A percentile compares a stretch with the other conserved stretches of the same genome.
phyloP scores from a whole-genome alignment of 1,284 basidiomycete species.

The Ceratobasidium sp. region DNA sequence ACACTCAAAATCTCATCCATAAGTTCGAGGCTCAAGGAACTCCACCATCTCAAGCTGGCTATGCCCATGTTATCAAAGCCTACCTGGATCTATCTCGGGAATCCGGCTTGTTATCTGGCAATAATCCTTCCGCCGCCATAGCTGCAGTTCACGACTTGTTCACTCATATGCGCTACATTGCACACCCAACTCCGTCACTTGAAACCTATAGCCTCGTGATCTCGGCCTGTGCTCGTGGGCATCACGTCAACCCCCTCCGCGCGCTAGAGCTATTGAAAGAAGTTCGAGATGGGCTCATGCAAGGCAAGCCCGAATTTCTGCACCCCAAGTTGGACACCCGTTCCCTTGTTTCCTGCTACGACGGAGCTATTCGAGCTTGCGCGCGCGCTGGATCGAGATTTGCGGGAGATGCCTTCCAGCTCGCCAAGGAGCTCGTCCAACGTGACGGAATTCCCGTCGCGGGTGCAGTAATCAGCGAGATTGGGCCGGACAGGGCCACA shows the following conservation, averaged over 20 bases:
- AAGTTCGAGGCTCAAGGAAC: slow-evolving; percentile 39
- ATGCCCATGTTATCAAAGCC: slow-evolving; percentile 52
- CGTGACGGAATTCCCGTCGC: slow-evolving; percentile 58
- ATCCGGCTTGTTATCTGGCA: slow-evolving; percentile 41
- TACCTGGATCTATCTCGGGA: slow-evolving; percentile 59
- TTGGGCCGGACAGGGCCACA: slow-evolving; percentile 71
- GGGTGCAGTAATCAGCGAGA: slow-evolving; percentile 54
- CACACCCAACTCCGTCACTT: slow-evolving; percentile 80
- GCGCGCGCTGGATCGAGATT: slow-evolving; percentile 64
- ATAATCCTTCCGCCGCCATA: slow-evolving; percentile 49
- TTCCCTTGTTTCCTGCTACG: slow-evolving; percentile 58
- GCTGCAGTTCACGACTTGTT: slow-evolving; percentile 69
- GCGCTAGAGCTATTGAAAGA: slow-evolving; percentile 94
- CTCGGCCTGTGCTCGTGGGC: slow-evolving; percentile 71
- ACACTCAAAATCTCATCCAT: slow-evolving; percentile 30
- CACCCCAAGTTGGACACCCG: slow-evolving; percentile 63
- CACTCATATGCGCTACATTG: slow-evolving; percentile 93
- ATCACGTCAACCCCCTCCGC: slow-evolving; percentile 79
- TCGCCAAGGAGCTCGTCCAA: slow-evolving; percentile 83
- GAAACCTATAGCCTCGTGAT: slow-evolving; percentile 88
- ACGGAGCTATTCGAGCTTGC: slow-evolving; percentile 81
- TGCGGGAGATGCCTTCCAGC: slow-evolving; percentile 77
- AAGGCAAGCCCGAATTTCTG: slow-evolving; percentile 64
- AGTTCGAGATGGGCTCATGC: slow-evolving; percentile 56
- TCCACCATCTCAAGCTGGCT: slow-evolving; percentile 29